Evolutionary conservation across 2,329 filamentous ascomycete species (phyloP).

Genomic region (Nothomitra cinnamomea): DNA sequence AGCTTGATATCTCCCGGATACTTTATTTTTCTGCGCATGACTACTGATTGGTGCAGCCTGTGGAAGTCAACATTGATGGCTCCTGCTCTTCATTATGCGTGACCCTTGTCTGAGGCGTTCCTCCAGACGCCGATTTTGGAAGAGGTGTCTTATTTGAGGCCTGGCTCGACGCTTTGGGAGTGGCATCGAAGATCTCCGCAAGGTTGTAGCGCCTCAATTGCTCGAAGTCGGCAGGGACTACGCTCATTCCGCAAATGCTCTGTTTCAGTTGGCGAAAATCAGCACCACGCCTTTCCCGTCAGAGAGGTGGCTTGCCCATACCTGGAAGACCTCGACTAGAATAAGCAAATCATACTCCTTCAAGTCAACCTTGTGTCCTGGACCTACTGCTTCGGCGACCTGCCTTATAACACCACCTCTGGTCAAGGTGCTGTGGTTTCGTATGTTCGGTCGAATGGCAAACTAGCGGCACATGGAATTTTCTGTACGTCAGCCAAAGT

Average conservation of each 20-base stretch:
- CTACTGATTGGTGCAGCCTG: not conserved
- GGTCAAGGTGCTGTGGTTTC: slow-evolving; percentile 53
- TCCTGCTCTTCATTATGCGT: not conserved
- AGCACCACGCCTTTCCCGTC: not conserved
- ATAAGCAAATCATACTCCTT: slow-evolving; percentile 62
- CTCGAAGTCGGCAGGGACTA: slow-evolving; percentile 60
- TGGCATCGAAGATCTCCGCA: slow-evolving; percentile 48
- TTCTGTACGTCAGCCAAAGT: not conserved
- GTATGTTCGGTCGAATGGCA: slow-evolving; percentile 64
- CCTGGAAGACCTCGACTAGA: slow-evolving; percentile 66
- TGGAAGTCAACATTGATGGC: not conserved
- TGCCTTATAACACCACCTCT: slow-evolving; percentile 53
- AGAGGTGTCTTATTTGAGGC: not conserved
- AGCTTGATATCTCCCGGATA: not conserved
- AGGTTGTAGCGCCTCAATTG: slow-evolving; percentile 62
- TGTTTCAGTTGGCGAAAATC: slow-evolving; percentile 22
- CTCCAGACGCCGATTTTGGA: not conserved
- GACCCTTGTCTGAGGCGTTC: not conserved
- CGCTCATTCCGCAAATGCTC: slow-evolving; percentile 63
- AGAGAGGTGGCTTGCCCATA: slow-evolving; percentile 24
- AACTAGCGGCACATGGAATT: slow-evolving; percentile 35
- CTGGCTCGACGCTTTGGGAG: slow-evolving; percentile 16
- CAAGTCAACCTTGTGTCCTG: slow-evolving; percentile 61
- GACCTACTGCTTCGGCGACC: slow-evolving; percentile 47
- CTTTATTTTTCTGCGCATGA: not conserved